These are phyloP conservation scores for Gleditsia sinensis DNA, from an alignment of 306 rosid species.

Conservation along the genomic window DNA sequence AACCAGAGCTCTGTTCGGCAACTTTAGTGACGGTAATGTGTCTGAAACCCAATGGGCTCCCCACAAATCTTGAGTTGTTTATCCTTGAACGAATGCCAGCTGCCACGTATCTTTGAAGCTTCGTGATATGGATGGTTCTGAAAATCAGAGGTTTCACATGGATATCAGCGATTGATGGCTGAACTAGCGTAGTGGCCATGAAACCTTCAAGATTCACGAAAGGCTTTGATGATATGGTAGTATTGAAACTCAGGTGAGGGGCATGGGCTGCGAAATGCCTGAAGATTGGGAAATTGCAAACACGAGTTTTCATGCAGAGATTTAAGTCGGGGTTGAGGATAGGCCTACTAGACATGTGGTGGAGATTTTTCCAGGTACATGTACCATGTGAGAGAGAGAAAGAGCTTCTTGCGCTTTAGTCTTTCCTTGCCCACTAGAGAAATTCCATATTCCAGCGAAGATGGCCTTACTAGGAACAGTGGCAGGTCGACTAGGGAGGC, in stretches of 20 bases:
- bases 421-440: too few relatives aligned
- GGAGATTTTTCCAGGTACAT: not conserved
- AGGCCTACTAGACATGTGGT: not conserved
- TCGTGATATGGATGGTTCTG: slow-evolving; percentile 41
- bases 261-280: not conserved
- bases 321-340: not conserved
- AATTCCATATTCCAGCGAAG: too few relatives aligned
- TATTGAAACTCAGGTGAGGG: not conserved
- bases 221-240: not conserved
- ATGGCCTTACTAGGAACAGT: too few relatives aligned
- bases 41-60: slow-evolving; percentile 47
- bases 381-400: not conserved
- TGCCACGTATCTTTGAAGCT: slow-evolving; percentile 33
- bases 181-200: slow-evolving; percentile 57
- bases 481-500: too few relatives aligned
- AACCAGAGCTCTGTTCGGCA: slow-evolving; percentile 48
- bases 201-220: slow-evolving; percentile 3
- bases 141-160: slow-evolving; percentile 29
- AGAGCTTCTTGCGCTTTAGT: not conserved
- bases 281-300: not conserved
- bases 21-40: slow-evolving; percentile 46
- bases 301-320: not conserved
- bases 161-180: slow-evolving; percentile 48
- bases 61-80: slow-evolving; percentile 45
- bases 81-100: slow-evolving; percentile 31